phyloP scores from a whole-genome alignment of 805 yeast genomes.

The Candida silvicultrix region DNA sequence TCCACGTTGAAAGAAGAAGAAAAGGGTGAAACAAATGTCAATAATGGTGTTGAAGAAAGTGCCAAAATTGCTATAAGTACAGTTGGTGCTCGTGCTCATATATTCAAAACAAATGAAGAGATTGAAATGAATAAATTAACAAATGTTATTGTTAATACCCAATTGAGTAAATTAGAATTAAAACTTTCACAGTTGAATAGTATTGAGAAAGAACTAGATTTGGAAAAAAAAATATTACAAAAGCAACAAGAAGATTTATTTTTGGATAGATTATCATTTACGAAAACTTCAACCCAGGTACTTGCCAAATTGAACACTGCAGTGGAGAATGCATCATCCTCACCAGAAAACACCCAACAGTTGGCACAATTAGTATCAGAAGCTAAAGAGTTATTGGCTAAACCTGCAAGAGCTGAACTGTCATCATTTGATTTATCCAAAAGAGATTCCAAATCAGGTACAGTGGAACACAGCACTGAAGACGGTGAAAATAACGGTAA shows the following conservation, averaged over 20 bases:
- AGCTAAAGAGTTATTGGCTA: slow-evolving; percentile 20
- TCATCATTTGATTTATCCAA: slow-evolving; percentile 21
- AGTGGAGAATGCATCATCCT: slow-evolving; percentile 21
- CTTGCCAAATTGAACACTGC: slow-evolving; percentile 39
- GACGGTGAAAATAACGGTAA: slow-evolving; percentile 13
- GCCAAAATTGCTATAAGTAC: slow-evolving; percentile 68
- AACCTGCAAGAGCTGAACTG: slow-evolving; percentile 24
- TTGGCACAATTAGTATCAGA: slow-evolving; percentile 3
- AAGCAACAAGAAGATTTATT: slow-evolving; percentile 63
- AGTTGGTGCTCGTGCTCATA: slow-evolving; percentile 71
- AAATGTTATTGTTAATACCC: slow-evolving; percentile 51
- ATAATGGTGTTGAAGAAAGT: slow-evolving; percentile 35
- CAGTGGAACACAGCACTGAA: slow-evolving; percentile 8
- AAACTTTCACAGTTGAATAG: slow-evolving; percentile 54
- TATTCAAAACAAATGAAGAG: slow-evolving; percentile 77
- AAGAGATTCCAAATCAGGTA: slow-evolving; percentile 5
- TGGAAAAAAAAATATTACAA: slow-evolving; percentile 52
- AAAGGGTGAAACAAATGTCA: slow-evolving; percentile 11
- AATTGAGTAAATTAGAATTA: slow-evolving; percentile 56
- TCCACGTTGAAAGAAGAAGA: slow-evolving; percentile 12
- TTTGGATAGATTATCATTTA: slow-evolving; percentile 59
- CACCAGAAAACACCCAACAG: slow-evolving; percentile 2
- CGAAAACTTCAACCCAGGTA: slow-evolving; percentile 48
- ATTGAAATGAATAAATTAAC: slow-evolving; percentile 62
- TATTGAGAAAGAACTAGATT: slow-evolving; percentile 59